Evolutionary conservation across 345 rosid genomes (phyloP).

Genomic region (Moricandia arvensis): DNA sequence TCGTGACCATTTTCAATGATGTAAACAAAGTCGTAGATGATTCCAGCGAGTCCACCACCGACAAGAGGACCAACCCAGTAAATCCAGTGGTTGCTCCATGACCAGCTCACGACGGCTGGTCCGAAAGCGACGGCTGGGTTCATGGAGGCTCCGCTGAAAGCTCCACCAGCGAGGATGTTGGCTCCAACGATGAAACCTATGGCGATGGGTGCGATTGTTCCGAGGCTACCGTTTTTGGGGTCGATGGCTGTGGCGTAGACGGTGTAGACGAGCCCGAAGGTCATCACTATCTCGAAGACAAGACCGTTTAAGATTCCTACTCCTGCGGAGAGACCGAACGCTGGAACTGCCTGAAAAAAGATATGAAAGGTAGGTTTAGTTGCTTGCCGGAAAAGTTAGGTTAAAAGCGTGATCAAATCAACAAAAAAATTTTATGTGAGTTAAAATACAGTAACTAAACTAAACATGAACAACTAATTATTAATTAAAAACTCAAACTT

Average conservation of each 20-base stretch:
- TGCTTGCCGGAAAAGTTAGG: conserved; percentile 27
- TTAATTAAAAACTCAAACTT: not conserved
- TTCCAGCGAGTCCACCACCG: conserved; percentile 84
- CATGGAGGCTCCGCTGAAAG: conserved; percentile 89
- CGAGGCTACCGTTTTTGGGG: conserved; percentile 75
- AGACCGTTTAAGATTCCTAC: conserved; percentile 69
- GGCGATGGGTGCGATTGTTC: conserved; percentile 75
- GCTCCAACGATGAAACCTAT: conserved; percentile 95
- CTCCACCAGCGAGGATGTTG: conserved; percentile 85
- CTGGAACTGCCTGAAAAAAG: conserved; percentile 56
- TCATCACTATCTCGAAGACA: conserved; percentile 92
- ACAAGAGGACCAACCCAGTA: conserved; percentile 92
- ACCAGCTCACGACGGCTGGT: conserved; percentile 92
- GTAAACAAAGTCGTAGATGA: conserved; percentile 67
- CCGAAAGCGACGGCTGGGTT: conserved; percentile 97
- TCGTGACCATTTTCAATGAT: conserved; percentile 53
- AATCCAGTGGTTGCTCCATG: conserved; percentile 83
- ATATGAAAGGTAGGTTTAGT: not conserved
- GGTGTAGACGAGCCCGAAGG: conserved; percentile 85
- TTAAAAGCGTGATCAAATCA: not conserved
- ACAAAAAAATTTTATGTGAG: not conserved
- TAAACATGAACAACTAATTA: not conserved
- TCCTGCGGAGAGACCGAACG: conserved; percentile 62
- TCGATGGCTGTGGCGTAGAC: conserved; percentile 95
- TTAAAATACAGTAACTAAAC: not conserved